phyloP scores from a whole-genome alignment of 805 yeast species.

The Cyberlindnera mississippiensis region DNA sequence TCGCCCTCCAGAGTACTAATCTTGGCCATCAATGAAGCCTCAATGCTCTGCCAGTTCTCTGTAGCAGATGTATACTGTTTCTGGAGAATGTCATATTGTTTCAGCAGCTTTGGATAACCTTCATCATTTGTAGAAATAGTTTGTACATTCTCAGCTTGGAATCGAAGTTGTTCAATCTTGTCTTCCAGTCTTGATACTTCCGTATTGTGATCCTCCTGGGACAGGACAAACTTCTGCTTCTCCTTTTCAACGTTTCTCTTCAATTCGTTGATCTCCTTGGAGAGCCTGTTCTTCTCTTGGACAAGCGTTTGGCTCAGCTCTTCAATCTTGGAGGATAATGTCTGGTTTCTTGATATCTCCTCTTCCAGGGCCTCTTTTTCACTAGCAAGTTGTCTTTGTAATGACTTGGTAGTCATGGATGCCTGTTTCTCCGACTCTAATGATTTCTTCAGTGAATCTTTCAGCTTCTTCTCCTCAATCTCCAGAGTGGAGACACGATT shows the following conservation, averaged over 20 bases:
- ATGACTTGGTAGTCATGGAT: constrained; percentile 21
- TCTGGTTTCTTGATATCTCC: constrained; percentile 19
- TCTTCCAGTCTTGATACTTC: constrained; percentile 62
- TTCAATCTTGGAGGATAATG: constrained; percentile 26
- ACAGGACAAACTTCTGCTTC: constrained; percentile 28
- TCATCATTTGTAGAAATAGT: constrained; percentile 30
- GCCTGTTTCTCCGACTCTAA: constrained; percentile 27
- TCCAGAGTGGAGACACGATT: constrained; percentile 18
- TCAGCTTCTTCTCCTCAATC: constrained; percentile 22
- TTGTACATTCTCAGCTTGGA: constrained; percentile 49
- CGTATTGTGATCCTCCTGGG: constrained; percentile 23
- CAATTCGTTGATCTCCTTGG: constrained; percentile 29
- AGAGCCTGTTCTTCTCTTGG: constrained; percentile 21
- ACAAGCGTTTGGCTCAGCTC: constrained; percentile 22
- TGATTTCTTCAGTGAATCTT: constrained; percentile 27
- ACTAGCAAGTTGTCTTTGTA: constrained; percentile 18
- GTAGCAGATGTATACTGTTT: constrained; percentile 71
- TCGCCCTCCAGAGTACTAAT: constrained; percentile 44
- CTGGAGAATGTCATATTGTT: constrained; percentile 55
- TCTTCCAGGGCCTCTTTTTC: constrained; percentile 22
- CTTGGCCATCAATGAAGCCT: constrained; percentile 53
- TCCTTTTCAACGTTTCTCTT: constrained; percentile 33
- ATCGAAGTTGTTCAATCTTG: constrained; percentile 63
- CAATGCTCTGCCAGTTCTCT: constrained; percentile 80
- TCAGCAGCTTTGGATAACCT: constrained; percentile 39